Percentiles rank a stretch among this genome's conserved stretches.
Evolutionary conservation across 768 basidiomycete species (phyloP).

Genomic region (Paxillus ammoniavirescens): DNA sequence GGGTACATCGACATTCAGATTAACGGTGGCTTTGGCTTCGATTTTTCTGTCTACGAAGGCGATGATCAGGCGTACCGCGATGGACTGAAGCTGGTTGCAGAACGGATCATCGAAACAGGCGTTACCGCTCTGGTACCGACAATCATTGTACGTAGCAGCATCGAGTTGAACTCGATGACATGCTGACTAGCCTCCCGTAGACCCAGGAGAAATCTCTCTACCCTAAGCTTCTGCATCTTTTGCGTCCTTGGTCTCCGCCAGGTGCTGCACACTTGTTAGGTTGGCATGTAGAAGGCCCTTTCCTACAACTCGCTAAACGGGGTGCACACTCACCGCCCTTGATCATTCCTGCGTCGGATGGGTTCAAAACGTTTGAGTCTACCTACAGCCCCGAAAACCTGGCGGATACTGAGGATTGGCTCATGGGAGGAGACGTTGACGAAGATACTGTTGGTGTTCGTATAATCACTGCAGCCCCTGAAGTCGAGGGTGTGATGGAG

Average conservation of each 20-base stretch:
- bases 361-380: slow-evolving; percentile 66
- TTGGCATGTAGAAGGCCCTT: slow-evolving; percentile 92
- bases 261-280: slow-evolving; percentile 75
- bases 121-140: slow-evolving; percentile 77
- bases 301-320: slow-evolving; percentile 77
- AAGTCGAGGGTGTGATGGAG: slow-evolving; percentile 78
- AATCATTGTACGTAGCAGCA: slow-evolving; percentile 55
- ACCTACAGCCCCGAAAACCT: slow-evolving; percentile 72
- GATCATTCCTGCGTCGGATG: slow-evolving; percentile 60
- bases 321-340: slow-evolving; percentile 77
- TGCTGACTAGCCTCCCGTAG: slow-evolving; percentile 34
- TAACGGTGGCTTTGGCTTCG: slow-evolving; percentile 87
- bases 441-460: slow-evolving; percentile 54
- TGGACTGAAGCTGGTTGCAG: slow-evolving; percentile 69
- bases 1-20: slow-evolving; percentile 88
- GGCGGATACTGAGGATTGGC: slow-evolving; percentile 64
- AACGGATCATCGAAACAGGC: slow-evolving; percentile 81
- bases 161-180: neutral
- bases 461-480: slow-evolving; percentile 85
- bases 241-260: slow-evolving; percentile 64
- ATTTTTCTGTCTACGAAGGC: slow-evolving; percentile 80
- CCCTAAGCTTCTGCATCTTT: slow-evolving; percentile 63
- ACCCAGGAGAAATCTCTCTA: slow-evolving; percentile 78
- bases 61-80: slow-evolving; percentile 64
- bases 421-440: slow-evolving; percentile 39